Evolutionary conservation across 2,329 filamentous ascomycete genomes (phyloP), one percentile per base, ranked within the genome.

Genomic region (Monosporascus sp.): DNA sequence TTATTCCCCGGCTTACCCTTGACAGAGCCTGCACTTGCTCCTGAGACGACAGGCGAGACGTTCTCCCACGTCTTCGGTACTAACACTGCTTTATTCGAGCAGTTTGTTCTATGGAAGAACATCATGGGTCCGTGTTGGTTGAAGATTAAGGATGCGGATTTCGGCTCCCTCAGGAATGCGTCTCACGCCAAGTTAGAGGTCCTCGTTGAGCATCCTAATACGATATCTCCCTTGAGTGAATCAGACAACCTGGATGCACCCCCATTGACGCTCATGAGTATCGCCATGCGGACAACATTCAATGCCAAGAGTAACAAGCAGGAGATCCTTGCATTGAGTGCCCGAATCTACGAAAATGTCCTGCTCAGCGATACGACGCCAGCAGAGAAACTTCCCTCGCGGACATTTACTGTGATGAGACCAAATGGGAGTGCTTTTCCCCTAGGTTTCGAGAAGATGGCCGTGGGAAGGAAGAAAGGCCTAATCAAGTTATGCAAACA

Each of bases 111-210:
- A 5, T 97, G 92, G 89, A 97, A 97, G 74, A 96, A 96, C 67
- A 89, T 99, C 63, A 99, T 97, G 93, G 94, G 94, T 1, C 94
- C 94, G 31, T 97, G 94, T 70, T 99, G 94, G 94, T 81, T 99
- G 46, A 92, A 87, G 67, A 94, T 99, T 52, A 82, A 91, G 60
- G 87, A 88, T 60, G 89, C 89, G 31, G 86, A 97, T 68, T 97
- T 96, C 67, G 80, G 81, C 18, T 78, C 88, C 6, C 79, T 97
- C 60, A 93, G 91, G 70, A 97, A 97, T 63, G 89, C 91, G 11
- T 99, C 94, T 1, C 94, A 95, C 82, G 97, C 94, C 78, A 97
- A 97, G 72, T 83, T 99, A 11, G 94, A 99, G 71, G 85, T 96
- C 48, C 81, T 88, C 62, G 88, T 91, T 47, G 80, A 82, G 37